Evolutionary conservation across 768 basidiomycete genomes (phyloP), one percentile per base, ranked within the genome.

Genomic region (Hirschioporus abietinus): DNA sequence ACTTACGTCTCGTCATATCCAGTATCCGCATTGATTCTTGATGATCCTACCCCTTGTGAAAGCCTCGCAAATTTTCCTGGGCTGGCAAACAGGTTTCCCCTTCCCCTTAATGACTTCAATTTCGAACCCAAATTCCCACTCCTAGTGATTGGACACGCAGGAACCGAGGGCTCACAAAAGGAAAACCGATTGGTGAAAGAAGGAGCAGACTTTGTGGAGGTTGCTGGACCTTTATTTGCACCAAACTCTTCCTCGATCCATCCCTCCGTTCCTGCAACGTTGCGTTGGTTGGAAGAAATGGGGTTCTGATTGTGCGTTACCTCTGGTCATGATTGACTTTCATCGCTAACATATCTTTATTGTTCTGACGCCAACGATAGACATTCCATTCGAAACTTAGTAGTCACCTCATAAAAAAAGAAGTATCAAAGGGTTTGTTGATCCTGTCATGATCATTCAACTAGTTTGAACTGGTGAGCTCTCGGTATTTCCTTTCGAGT

Each of bases 1-100:
- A 61, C 60, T 17, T 61, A 61, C 60, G 30, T 61, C 1, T 61
- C 60, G 9, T 61, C 60, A 8, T 61, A 61, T 34, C 60, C 60
- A 24, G 60, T 34, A 61, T 25, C 25, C 23, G 60, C 60, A 24
- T 34, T 61, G 25, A 25, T 61, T 18, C 60, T 61, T 17, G 30
- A 25, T 34, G 60, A 61, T 34, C 60, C 60, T 6, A 25, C 23
- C 15, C 25, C 60, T 25, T 5, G 4, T 52, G 42, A 12, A 52
- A 61, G 23, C 17, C 60, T 34, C 3, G 12, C 24, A 61, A 7
- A 4, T 18, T 61, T 3, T 3, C 60, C 60, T 17, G 24, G 25
- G 5, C 5, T 17, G 23, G 60, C 60, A 25, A 9, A 34, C 25
- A 61, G 20, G 23, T 15, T 61, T 34, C 60, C 60, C 9, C 24